These are phyloP conservation scores for Metschnikowia shivogae DNA, from an alignment of 805 yeast genomes.

Conservation along the genomic window DNA sequence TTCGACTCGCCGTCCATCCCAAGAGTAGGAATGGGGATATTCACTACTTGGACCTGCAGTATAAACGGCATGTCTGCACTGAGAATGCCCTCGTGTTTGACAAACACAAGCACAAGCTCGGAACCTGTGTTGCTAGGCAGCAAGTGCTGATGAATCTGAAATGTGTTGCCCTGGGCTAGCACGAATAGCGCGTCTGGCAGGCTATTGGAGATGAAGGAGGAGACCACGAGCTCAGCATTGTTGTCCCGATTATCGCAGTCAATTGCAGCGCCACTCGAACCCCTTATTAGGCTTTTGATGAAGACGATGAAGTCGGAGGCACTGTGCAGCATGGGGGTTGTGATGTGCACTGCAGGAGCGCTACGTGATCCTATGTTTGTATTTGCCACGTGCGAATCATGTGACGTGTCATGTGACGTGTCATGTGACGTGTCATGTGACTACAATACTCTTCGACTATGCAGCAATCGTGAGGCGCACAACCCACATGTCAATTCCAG, in stretches of 20 bases:
- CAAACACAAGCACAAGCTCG: conserved; percentile 9
- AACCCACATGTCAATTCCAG: no score
- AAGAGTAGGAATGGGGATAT: conserved; percentile 9
- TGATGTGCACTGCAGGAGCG: neutral
- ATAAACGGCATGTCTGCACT: conserved; percentile 5
- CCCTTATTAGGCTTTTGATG: neutral
- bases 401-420: neutral
- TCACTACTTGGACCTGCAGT: conserved; percentile 15
- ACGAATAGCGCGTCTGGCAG: conserved; percentile 15
- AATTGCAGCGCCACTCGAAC: neutral
- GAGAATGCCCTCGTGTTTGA: conserved; percentile 12
- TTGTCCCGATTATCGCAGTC: conserved; percentile 4
- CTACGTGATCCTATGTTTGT: conserved; percentile 1
- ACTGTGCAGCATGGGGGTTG: neutral
- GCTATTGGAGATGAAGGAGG: conserved; percentile 8
- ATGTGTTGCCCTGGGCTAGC: conserved; percentile 2
- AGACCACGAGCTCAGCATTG: conserved; percentile 1
- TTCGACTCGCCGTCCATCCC: neutral
- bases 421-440: neutral
- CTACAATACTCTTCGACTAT: neutral
- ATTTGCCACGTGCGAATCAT: neutral
- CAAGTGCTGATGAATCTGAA: conserved; percentile 8
- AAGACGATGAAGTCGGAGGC: conserved; percentile 2
- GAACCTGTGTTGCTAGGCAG: neutral
- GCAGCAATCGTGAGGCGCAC: no score